Percentiles rank a stretch among this genome's conserved stretches.
These are phyloP conservation scores for Rhizodiscina lignyota DNA, from an alignment of 495 filamentous ascomycete genomes.

Conservation along the genomic window DNA sequence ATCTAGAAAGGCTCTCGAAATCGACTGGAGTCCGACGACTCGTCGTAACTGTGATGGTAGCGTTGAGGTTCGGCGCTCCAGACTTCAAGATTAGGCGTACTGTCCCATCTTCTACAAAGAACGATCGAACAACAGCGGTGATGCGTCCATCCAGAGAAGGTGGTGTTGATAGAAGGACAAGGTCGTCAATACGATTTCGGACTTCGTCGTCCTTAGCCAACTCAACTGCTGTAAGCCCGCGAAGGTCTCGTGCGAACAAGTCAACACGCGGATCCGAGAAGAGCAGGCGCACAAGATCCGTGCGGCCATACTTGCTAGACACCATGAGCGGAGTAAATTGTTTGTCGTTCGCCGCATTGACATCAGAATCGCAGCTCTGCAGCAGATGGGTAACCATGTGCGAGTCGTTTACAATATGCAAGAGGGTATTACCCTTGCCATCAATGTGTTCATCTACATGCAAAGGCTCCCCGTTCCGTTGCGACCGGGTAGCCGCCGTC, in stretches of 20 bases:
- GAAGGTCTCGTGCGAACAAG: slow-evolving; percentile 61
- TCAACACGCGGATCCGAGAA: slow-evolving; percentile 83
- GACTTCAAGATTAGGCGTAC: slow-evolving; percentile 90
- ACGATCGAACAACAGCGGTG: slow-evolving; percentile 89
- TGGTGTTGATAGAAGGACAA: slow-evolving; percentile 63
- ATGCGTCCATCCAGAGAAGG: slow-evolving; percentile 57
- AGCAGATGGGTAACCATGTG: slow-evolving; percentile 60
- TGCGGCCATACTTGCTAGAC: slow-evolving; percentile 94
- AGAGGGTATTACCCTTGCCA: slow-evolving; percentile 75
- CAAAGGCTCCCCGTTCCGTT: slow-evolving; percentile 61
- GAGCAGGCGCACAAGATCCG: slow-evolving; percentile 78
- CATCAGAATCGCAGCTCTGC: slow-evolving; percentile 71
- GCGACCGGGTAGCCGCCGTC: slow-evolving; percentile 51
- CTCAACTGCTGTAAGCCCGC: slow-evolving; percentile 89
- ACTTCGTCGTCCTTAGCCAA: slow-evolving; percentile 97
- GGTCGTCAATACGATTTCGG: slow-evolving; percentile 85
- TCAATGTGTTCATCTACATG: slow-evolving; percentile 92
- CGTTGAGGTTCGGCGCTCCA: slow-evolving; percentile 49
- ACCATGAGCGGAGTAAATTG: slow-evolving; percentile 94
- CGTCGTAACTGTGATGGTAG: slow-evolving; percentile 79
- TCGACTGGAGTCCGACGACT: slow-evolving; percentile 79
- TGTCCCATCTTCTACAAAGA: slow-evolving; percentile 93
- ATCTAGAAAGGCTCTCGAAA: slow-evolving; percentile 78
- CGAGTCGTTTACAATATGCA: slow-evolving; percentile 85
- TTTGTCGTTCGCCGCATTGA: slow-evolving; percentile 93